These are phyloP conservation scores for Musa itinerans DNA, from an alignment of 176 grass and related monocot species.

Conservation along the genomic window DNA sequence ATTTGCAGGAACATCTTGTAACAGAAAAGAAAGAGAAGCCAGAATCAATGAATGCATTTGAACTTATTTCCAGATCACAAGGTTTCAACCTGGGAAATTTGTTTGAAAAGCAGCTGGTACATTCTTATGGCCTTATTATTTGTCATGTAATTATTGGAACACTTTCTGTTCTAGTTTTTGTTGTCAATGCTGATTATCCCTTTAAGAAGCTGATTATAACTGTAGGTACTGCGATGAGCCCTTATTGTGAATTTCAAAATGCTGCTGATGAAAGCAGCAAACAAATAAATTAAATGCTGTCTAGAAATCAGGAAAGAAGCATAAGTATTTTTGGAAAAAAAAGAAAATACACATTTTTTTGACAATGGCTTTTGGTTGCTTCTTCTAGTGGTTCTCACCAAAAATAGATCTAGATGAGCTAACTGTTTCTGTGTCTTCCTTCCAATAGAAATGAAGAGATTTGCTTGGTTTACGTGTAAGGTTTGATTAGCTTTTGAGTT, in stretches of 20 bases:
- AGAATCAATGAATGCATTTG: conserved; percentile 98
- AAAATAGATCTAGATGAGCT: background rate
- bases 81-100: conserved; percentile 98
- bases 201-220: background rate
- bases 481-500: too few species aligned
- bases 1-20: conserved; percentile 68
- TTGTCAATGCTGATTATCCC: background rate
- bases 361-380: too few species aligned
- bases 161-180: background rate
- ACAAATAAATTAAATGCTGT: background rate
- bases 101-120: conserved; percentile 86
- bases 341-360: background rate
- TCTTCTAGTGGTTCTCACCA: background rate
- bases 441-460: background rate
- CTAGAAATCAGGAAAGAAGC: background rate
- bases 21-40: conserved; percentile 79
- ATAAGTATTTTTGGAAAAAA: background rate
- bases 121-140: conserved; percentile 5
- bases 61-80: conserved; percentile 94
- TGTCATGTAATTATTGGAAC: background rate
- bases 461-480: background rate
- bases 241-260: background rate
- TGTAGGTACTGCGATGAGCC: too few species aligned
- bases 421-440: background rate
- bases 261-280: background rate